Evolutionary conservation across 176 grass and related monocot genomes (phyloP).

Genomic region (Aegilops sharonensis): DNA sequence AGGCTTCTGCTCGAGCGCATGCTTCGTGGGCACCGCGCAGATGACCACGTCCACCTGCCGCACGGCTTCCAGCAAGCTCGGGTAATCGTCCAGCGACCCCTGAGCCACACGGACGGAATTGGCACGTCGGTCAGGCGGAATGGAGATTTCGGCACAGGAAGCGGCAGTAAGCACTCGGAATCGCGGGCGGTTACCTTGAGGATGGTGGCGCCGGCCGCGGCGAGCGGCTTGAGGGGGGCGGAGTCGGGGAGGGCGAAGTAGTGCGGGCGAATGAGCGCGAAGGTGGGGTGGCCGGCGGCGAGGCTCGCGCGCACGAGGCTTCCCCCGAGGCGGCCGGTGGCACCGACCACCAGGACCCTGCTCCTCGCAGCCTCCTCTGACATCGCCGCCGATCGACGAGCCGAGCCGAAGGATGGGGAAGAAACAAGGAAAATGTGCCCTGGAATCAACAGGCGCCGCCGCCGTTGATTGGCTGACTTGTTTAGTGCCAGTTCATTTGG

Average conservation of each 20-base stretch:
- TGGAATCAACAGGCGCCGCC: not conserved
- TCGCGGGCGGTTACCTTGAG: slow-evolving; percentile 48
- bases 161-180: not conserved
- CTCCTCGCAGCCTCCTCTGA: slow-evolving; percentile 38
- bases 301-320: slow-evolving; percentile 65
- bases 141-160: not conserved
- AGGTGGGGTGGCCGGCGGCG: slow-evolving; percentile 58
- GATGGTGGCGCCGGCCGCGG: slow-evolving; percentile 50
- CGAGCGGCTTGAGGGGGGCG: slow-evolving; percentile 42
- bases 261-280: slow-evolving; percentile 67
- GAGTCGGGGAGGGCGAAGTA: slow-evolving; percentile 27
- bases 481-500: too few species aligned
- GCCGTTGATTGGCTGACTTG: not conserved
- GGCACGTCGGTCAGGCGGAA: not conserved
- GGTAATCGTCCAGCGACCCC: slow-evolving; percentile 75
- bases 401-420: not conserved
- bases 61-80: slow-evolving; percentile 66
- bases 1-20: slow-evolving; percentile 65
- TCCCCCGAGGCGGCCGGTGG: slow-evolving; percentile 63
- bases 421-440: not conserved
- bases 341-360: slow-evolving; percentile 79
- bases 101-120: slow-evolving; percentile 6
- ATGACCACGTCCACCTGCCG: slow-evolving; percentile 79
- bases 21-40: slow-evolving; percentile 71
- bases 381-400: slow-evolving; percentile 17